Base-by-base conservation (phyloP, 1,139 yeast genomes). In the Chernovozyma sophiae-reginae region DNA sequence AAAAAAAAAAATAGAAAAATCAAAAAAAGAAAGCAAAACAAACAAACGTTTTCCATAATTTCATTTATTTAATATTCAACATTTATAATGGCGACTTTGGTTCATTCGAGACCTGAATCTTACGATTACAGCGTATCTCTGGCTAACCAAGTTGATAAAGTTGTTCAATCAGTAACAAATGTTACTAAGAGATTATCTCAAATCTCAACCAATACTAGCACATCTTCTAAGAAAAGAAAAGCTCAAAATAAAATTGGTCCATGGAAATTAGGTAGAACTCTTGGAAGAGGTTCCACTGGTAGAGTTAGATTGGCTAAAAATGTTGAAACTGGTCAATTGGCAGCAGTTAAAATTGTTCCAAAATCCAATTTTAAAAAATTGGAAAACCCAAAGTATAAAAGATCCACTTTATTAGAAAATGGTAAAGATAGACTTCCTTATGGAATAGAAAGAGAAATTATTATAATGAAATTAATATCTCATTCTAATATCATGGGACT, bases 321-420 rank as follows among this genome's bases (percentile, higher is more conserved):
- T 56, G 75, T 80, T 30, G 74, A 74, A 41, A 83, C 95, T 1
- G 94, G 95, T 37, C 84, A 87, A 60, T 74, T 87, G 40, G 98
- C 98, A 1, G 99, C 99, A 1, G 96, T 94, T 39, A 92, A 92
- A 60, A 89, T 94, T 45, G 96, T 92, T 12, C 96, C 98, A 29
- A 92, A 92, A 55, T 75, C 89, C 32, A 68, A 68, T 55, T 70
- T 70, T 52, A 68, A 65, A 48, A 70, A 79, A 45, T 75, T 86
- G 43, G 78, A 74, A 41, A 69, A 70, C 48, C 75, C 76, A 10
- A 70, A 70, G 49, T 70, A 70, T 47, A 64, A 59, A 41, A 52
- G 64, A 30, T 39, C 43, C 25, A 48, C 60, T 3, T 62, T 60
- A 22, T 63, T 58, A 29, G 67, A 65, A 22, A 58, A 68, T 32